Evolutionary conservation across 2,329 filamentous ascomycete genomes (phyloP).

Genomic region (Aspergillus spinulosporus): DNA sequence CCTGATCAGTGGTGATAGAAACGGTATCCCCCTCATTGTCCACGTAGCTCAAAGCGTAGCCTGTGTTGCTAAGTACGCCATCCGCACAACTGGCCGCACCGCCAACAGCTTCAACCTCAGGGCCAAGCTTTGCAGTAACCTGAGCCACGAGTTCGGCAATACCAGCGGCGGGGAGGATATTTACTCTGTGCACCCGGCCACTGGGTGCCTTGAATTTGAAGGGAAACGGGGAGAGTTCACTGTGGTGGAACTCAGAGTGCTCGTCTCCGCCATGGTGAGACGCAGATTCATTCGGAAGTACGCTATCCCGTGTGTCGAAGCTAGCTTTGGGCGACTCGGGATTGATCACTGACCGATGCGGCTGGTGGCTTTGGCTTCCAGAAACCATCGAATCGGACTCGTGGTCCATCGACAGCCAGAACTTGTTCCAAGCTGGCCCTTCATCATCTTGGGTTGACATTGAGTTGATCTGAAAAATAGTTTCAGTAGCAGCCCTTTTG

Average conservation of each 20-base stretch:
- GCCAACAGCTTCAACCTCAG: slow-evolving; percentile 79
- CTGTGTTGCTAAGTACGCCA: slow-evolving; percentile 71
- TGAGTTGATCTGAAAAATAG: slow-evolving; percentile 69
- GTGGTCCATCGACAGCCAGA: slow-evolving; percentile 94
- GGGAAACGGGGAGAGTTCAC: slow-evolving; percentile 76
- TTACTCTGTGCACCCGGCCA: slow-evolving; percentile 88
- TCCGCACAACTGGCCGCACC: slow-evolving; percentile 76
- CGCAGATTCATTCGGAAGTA: slow-evolving; percentile 90
- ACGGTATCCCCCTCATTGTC: slow-evolving; percentile 97
- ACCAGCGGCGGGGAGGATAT: slow-evolving; percentile 77
- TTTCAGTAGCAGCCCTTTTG: not conserved
- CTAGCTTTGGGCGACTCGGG: slow-evolving; percentile 67
- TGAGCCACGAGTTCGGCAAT: slow-evolving; percentile 74
- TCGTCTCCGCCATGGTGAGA: slow-evolving; percentile 87
- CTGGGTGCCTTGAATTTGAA: slow-evolving; percentile 99
- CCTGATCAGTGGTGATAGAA: slow-evolving; percentile 92
- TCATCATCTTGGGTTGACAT: slow-evolving; percentile 88
- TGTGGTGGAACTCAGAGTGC: slow-evolving; percentile 64
- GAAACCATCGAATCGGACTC: slow-evolving; percentile 97
- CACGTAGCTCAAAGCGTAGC: slow-evolving; percentile 91
- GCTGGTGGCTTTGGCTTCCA: slow-evolving; percentile 64
- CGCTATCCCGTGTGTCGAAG: slow-evolving; percentile 74
- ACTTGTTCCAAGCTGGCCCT: slow-evolving; percentile 98
- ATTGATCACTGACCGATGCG: slow-evolving; percentile 75
- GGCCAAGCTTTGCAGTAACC: slow-evolving; percentile 80